Base-by-base conservation (phyloP, 106 monocot genomes). In the Amphibolis antarctica region DNA sequence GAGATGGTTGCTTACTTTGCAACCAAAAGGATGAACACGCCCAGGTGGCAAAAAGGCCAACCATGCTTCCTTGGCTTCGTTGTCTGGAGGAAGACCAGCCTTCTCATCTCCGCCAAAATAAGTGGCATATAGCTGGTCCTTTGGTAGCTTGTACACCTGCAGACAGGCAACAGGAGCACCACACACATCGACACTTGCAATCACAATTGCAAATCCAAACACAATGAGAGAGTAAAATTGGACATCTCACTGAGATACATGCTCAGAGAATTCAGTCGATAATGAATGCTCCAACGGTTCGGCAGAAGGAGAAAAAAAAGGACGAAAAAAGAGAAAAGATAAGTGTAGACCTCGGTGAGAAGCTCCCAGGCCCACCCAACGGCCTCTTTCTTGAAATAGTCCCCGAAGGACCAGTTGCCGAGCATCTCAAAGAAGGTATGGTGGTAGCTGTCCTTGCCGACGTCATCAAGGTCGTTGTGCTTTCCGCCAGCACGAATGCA, bases 391-490 rank as follows among this genome's bases (percentile, higher is more conserved):
- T 94, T 94, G 75, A 94, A 94, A 68, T 94, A 94, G 68, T 89
- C 89, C 36, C 94, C 94, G 51, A 94, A 94, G 0, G 94, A 94
- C 94, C 94, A 94, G 45, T 94, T 94, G 24, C 94, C 94, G 1
- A 94, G 79, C 94, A 94, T 94, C 84, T 94, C 94, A 57, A 94
- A 94, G 79, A 94, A 94, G 23, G 94, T 94, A 30, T 94, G 94
- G 63, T 94, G 94, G 65, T 94, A 94, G 1, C 89, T 94, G 26
- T 94, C 94, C 76, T 94, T 94, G 6, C 94, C 94, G 13, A 94
- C 94, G 20, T 94, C 94, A 59, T 94, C 94, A 26, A 94, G 78
- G 63, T 94, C 94, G 65, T 94, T 94, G 72, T 94, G 94, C 86
- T 94, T 89, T 28, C 94, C 94, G 13, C 94, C 94, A n/a, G 94